Base-by-base conservation (phyloP, 345 rosid species). In the Hibiscus syriacus region DNA sequence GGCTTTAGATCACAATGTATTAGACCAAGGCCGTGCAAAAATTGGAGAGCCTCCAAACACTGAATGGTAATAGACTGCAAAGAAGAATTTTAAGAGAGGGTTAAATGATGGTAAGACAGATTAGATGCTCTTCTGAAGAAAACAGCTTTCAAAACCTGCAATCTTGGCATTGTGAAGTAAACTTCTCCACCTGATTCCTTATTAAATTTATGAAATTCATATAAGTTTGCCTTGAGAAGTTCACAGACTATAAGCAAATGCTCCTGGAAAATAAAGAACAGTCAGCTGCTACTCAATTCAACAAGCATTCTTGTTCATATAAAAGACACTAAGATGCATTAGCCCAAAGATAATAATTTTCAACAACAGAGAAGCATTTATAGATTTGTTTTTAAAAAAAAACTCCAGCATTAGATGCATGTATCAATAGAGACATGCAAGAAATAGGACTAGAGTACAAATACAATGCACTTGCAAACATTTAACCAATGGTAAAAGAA, bases 121-220 rank as follows among this genome's bases (percentile, higher is more conserved):
- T 25, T 34, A 61, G 32, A 61, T 55, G 70, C 41, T 64, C 61
- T 27, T 23, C 38, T 39, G 66, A 56, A 23, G 58, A 74, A 57
- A 82, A 65, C 25, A 67, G 55, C 58, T 73, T 23, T 53, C 6
- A 2, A 72, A 80, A 93, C 98, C 97, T 93, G 97, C 83, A 93
- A 82, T 83, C 98, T 89, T 32, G 97, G 97, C 98, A 93, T 90
- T 39, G 98, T 93, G 81, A 93, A 93, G 79, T 93, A 93, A 69
- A 93, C 98, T 79, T 93, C 98, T 59, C 98, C 98, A 68, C 98
- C 97, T 22, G 98, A 90, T 73, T 93, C 98, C 77, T 97, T 81
- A 73, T 93, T 93, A 79, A 93, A 93, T 76, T 88, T 93, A 75
- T 93, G 98, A 74, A 95, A 95, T 80, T 95, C 99, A 3, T 95